A percentile compares a stretch with the other conserved stretches of the same genome.
These are phyloP conservation scores for Cercospora sp. DNA, from an alignment of 2,329 filamentous ascomycete species.

Conservation along the genomic window DNA sequence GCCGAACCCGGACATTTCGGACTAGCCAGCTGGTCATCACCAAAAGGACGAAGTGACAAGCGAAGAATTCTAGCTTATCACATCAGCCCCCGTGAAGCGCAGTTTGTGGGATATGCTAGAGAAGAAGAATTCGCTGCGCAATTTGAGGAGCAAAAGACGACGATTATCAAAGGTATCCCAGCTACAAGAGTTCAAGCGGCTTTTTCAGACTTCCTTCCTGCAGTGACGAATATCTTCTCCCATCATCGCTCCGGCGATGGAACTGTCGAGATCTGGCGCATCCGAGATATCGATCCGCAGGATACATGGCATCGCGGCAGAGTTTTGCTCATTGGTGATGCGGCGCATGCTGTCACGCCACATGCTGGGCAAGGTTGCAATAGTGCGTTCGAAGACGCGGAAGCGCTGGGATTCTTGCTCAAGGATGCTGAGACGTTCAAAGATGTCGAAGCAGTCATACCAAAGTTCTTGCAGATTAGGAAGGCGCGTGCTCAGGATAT, in stretches of 20 bases:
- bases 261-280: slow-evolving; percentile 20
- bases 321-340: slow-evolving; percentile 14
- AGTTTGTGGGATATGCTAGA: slow-evolving; percentile 14
- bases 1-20: slow-evolving; percentile 9
- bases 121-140: slow-evolving; percentile 17
- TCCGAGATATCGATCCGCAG: slow-evolving; percentile 15
- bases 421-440: background rate
- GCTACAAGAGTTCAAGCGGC: slow-evolving; percentile 10
- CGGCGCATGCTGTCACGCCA: slow-evolving; percentile 14
- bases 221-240: slow-evolving; percentile 11
- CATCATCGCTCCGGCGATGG: slow-evolving; percentile 9
- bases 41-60: background rate
- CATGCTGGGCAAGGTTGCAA: slow-evolving; percentile 18
- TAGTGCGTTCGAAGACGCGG: slow-evolving; percentile 18
- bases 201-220: slow-evolving; percentile 5
- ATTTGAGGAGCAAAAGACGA: slow-evolving; percentile 15
- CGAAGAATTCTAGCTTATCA: slow-evolving; percentile 19
- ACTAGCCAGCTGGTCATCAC: slow-evolving; percentile 13
- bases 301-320: slow-evolving; percentile 12
- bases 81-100: slow-evolving; percentile 11
- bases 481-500: slow-evolving; percentile 13
- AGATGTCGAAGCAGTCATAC: slow-evolving; percentile 1
- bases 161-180: slow-evolving; percentile 17
- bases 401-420: slow-evolving; percentile 14
- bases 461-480: slow-evolving; percentile 6